Evolutionary conservation across 108 stramenopile species (phyloP), one percentile per base, ranked within the genome.

Genomic region (Aurantiochytrium sp.): DNA sequence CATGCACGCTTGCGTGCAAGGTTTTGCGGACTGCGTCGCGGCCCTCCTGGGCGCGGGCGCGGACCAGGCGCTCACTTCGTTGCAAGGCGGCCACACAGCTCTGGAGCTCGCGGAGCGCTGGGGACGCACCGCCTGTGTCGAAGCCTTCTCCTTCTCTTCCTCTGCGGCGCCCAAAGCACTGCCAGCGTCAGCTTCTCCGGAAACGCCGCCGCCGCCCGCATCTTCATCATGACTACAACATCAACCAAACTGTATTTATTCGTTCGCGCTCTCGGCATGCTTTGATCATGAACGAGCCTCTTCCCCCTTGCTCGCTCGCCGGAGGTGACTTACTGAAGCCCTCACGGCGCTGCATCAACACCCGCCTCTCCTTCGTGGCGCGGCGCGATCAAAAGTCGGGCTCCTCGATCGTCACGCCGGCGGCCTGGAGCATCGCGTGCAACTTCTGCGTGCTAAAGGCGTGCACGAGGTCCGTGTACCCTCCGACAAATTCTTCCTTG

Each of bases 381-480:
- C n/a, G n/a, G n/a, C n/a, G n/a, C n/a, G n/a, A n/a, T 81, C 24
- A 81, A 48, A 81, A 81, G 2, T 81, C 69, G 1, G 69, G 69
- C 69, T 81, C 69, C 69, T 81, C 69, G n/a, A 81, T 81, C 24
- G 37, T 48, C 19, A 81, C 45, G 37, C 69, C 69, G 0, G 69
- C 37, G 6, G 5, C 24, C 45, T 48, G 12, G 37, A 81, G 69
- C 27, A 81, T 12, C 37, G 48, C 12, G 37, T 81, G 69, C 2
- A 81, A 22, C 69, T 41, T 48, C 17, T 48, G 42, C 24, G 69
- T 81, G 69, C 24, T 81, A 30, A 45, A 81, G 0, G 69, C 37
- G n/a, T 81, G 69, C 22, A 81, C 69, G n/a, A 81, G 69, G 45
- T 81, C 69, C 2, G 69, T 81, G 69, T 81, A 81, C 19, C 69